These are phyloP conservation scores for Candida dubliniensis DNA, from an alignment of 1,139 yeast species.

Conservation along the genomic window DNA sequence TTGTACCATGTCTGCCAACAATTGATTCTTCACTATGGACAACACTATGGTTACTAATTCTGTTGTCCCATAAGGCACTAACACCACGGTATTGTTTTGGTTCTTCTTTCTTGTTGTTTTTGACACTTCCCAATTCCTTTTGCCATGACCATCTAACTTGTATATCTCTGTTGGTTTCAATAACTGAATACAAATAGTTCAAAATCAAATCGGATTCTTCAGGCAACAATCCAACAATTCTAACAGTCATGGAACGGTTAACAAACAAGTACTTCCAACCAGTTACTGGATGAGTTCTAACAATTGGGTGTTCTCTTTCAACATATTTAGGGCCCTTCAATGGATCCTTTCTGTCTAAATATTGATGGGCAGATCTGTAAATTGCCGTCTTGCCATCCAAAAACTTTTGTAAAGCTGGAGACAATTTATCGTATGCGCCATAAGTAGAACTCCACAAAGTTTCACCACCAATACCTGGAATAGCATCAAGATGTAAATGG, in stretches of 20 bases:
- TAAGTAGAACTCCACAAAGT: conserved; percentile 40
- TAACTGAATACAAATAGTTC: conserved; percentile 31
- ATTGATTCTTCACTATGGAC: conserved; percentile 52
- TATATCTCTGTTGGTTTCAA: conserved; percentile 36
- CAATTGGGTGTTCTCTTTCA: conserved; percentile 39
- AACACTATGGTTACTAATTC: conserved; percentile 51
- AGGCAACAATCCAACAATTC: conserved; percentile 36
- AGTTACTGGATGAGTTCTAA: conserved; percentile 45
- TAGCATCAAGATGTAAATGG: conserved; percentile 34
- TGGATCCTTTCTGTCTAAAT: conserved; percentile 31
- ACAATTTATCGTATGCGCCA: conserved; percentile 38
- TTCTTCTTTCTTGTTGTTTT: conserved; percentile 21
- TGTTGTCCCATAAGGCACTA: conserved; percentile 60
- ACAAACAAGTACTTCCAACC: conserved; percentile 42
- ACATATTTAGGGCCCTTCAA: conserved; percentile 32
- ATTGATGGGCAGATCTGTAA: conserved; percentile 34
- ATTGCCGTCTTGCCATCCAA: conserved; percentile 39
- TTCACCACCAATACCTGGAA: conserved; percentile 37
- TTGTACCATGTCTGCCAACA: conserved; percentile 55
- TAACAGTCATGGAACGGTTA: conserved; percentile 34
- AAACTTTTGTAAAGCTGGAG: conserved; percentile 35
- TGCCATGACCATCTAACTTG: conserved; percentile 58
- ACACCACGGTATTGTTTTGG: conserved; percentile 50
- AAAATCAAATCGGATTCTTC: conserved; percentile 32
- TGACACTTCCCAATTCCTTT: conserved; percentile 3